Base-by-base conservation (phyloP, 208 protist genomes). In the Trypanosoma theileri region DNA sequence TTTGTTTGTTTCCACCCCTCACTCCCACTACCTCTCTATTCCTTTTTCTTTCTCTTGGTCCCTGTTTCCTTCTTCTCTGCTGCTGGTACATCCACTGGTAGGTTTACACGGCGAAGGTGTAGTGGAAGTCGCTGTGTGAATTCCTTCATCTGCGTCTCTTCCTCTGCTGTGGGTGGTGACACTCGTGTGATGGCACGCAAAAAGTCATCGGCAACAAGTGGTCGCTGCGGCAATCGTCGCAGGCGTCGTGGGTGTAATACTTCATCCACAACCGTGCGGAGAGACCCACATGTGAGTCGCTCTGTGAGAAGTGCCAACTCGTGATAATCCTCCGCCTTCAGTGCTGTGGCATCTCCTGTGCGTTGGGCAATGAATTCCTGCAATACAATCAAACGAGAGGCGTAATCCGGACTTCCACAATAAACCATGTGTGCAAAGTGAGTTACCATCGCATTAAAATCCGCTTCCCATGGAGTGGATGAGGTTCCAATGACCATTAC, bases 401-500 rank as follows among this genome's bases (percentile, higher is more conserved):
- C 86, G 76, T 97, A 98, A 80, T 97, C 85, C 0, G 96, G 96
- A 26, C 74, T 56, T 19, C 83, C 78, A 35, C 92, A 84, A 69
- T 92, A 88, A 11, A 98, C 35, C 16, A 88, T 87, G 17, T 86
- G 82, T 52, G 84, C 50, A 63, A 97, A 96, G 65, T 79, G 71
- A 26, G 73, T 80, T n/a, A 78, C 57, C 40, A 96, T 67, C 11
- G 81, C 70, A 51, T 75, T 68, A 16, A 73, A 61, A 60, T 97
- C 88, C 21, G 78, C 81, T 24, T 84, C 59, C 85, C 88, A 98
- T 50, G 92, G 94, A 58, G 85, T 78, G 11, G 68, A 67, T 17
- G 81, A 80, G 24, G 77, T 84, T 26, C 82, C 92, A 26, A 98
- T 71, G n/a, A 98, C 67, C 31, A 98, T 57, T 3, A 98, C 94